Evolutionary conservation across 1,139 yeast genomes (phyloP), one percentile per base, ranked within the genome.

Genomic region (Saccharomycopsis hybrid): DNA sequence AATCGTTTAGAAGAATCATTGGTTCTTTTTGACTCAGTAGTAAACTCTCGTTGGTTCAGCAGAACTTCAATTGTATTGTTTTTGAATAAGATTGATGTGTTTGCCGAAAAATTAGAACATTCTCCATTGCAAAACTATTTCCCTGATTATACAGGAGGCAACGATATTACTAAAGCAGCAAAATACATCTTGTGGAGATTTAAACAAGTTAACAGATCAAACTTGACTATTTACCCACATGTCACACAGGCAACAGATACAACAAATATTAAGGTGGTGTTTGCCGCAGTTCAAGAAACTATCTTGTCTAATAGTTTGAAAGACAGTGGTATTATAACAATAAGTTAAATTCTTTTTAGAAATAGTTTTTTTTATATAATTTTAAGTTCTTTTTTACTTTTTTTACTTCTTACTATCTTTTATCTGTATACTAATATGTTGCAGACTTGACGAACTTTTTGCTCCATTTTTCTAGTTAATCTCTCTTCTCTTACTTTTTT

Each of bases 181-280:
- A 89, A 88, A 65, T 89, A 89, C 62, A 88, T 89, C 54, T 73
- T 89, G 46, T 88, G 96, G 95, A 76, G 96, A 60, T 89, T 89
- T 64, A 84, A 87, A 46, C 90, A 85, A 65, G 79, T 85, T 47
- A 89, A 89, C 64, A 74, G 95, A 57, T 82, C 94, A 1, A 87
- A 89, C 24, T 72, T 89, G 57, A 85, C 83, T 57, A 77, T 89
- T 37, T 86, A 85, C 61, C 96, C 96, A 9, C 95, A 89, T 62
- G 85, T 89, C 32, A 89, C 97, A 2, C 96, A 89, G 64, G 97
- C 97, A 0, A 89, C 96, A 1, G 96, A 89, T 64, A 88, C 97
- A 5, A 81, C 88, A 30, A 89, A 89, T 64, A 88, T 89, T 56
- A 80, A 85, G 60, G 70, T 88, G 60, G 96, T 89, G 4, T 87